Evolutionary conservation across 139 green algal species (phyloP).

Genomic region (Penium margaritaceum): DNA sequence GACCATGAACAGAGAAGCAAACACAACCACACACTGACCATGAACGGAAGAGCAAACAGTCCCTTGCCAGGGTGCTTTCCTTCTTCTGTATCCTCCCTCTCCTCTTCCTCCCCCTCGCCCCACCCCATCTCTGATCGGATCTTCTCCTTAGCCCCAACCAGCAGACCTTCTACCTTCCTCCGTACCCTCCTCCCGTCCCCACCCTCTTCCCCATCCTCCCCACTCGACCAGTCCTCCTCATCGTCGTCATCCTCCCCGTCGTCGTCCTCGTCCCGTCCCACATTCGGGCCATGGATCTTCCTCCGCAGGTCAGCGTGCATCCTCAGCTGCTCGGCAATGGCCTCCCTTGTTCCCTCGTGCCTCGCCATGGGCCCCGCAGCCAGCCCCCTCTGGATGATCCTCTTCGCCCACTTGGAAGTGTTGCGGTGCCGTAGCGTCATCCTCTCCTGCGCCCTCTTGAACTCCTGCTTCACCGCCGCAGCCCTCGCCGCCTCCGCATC

Average conservation of each 20-base stretch:
- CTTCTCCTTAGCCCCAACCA: neutral
- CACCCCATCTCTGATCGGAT: too few species aligned
- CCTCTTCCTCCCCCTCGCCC: too few species aligned
- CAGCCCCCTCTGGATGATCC: conserved; percentile 65
- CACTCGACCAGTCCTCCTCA: neutral
- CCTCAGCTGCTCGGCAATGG: conserved; percentile 77
- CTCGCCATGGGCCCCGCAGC: neutral
- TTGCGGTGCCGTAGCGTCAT: conserved; percentile 87
- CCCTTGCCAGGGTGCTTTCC: neutral
- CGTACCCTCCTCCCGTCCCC: neutral
- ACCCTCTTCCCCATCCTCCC: conserved; percentile 12
- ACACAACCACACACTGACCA: too few species aligned
- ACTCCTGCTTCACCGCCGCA: conserved; percentile 35
- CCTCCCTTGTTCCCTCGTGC: conserved; percentile 44
- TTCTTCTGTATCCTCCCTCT: conserved; percentile 4
- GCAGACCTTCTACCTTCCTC: neutral
- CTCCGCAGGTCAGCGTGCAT: conserved; percentile 70
- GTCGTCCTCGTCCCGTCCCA: neutral
- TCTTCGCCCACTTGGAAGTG: conserved; percentile 75
- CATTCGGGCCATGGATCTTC: conserved; percentile 46
- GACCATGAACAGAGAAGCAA: too few species aligned
- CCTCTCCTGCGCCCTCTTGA: conserved; percentile 61
- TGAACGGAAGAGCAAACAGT: conserved; percentile 86
- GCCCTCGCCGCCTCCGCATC: conserved; percentile 20
- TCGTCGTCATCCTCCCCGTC: neutral